Evolutionary conservation across 2,329 filamentous ascomycete species (phyloP), one percentile per base, ranked within the genome.

Genomic region (Stemphylium beticola): DNA sequence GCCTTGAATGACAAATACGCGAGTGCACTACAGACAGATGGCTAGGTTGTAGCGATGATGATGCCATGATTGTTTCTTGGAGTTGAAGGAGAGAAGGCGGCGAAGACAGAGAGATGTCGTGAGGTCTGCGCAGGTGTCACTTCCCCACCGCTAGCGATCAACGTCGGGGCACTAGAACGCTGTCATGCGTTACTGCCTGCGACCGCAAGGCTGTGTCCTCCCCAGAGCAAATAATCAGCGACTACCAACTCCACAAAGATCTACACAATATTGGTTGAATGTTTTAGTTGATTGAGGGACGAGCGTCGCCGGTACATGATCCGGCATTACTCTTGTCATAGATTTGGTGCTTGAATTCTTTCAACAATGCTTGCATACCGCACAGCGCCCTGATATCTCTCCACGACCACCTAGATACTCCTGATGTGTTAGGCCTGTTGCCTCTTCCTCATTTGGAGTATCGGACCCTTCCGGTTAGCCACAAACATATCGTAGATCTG

Each of bases 381-480:
- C 42, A 17, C 12, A 18, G n/a, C 32, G 12, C 31, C n/a, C 31
- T 17, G 2, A 29, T 10, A 5, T 22, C 42, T 36, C 20, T 24
- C 18, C 4, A 20, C 20, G 14, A 17, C 12, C 4, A 14, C 33
- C 33, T 2, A 15, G 8, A 11, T 11, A 29, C 26, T 11, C 26
- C 20, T 22, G 9, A n/a, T 12, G 1, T 20, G 29, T 26, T 20
- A 39, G 8, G 41, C 14, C 14, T 51, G 17, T 24, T 55, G 37
- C 36, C 52, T 55, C 37, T 40, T 55, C 14, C 47, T 49, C 36
- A 67, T 44, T 47, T 71, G 62, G 7, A 74, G 51, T 44, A 74
- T 64, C 4, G 74, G 74, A 6, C 74, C 74, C 52, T 74, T 65
- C 44, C 70, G 66, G 26, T 64, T 61, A 2, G 65, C 64, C 33